These are phyloP conservation scores for Vanderwaltozyma tropicalis DNA, from an alignment of 805 yeast genomes.

Conservation along the genomic window DNA sequence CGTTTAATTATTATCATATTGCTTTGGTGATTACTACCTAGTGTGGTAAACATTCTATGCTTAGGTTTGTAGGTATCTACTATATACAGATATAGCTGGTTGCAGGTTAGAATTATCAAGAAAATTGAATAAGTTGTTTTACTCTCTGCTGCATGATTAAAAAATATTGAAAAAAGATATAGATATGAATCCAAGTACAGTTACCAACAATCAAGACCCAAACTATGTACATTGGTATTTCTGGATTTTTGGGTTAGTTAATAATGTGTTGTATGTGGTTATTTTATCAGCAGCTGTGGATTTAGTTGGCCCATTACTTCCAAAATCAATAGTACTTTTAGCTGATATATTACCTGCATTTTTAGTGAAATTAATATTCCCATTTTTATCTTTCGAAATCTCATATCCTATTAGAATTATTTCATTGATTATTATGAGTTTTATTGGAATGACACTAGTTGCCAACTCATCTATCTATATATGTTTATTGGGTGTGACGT, in stretches of 20 bases:
- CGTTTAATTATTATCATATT: no score
- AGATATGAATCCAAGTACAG: background rate
- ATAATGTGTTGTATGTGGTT: conserved; percentile 84
- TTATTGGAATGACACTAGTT: conserved; percentile 64
- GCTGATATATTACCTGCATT: conserved; percentile 86
- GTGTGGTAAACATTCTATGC: no score
- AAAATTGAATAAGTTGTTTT: no score
- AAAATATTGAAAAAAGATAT: no score
- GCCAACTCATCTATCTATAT: conserved; percentile 21
- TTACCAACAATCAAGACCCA: background rate
- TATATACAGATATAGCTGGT: no score
- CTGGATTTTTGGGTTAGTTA: conserved; percentile 76
- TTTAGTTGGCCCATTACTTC: conserved; percentile 70
- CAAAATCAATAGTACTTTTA: conserved; percentile 75
- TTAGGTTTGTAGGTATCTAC: no score
- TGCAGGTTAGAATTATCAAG: no score
- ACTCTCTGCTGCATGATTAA: background rate
- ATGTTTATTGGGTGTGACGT: conserved; percentile 54
- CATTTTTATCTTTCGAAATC: conserved; percentile 62
- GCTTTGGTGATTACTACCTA: no score
- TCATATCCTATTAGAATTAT: conserved; percentile 49
- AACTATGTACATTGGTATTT: conserved; percentile 40
- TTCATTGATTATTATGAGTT: conserved; percentile 46
- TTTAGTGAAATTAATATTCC: conserved; percentile 57
- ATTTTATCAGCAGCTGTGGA: conserved; percentile 89